Evolutionary conservation across 208 protist species (phyloP).

Genomic region (Hexamita inflata): DNA sequence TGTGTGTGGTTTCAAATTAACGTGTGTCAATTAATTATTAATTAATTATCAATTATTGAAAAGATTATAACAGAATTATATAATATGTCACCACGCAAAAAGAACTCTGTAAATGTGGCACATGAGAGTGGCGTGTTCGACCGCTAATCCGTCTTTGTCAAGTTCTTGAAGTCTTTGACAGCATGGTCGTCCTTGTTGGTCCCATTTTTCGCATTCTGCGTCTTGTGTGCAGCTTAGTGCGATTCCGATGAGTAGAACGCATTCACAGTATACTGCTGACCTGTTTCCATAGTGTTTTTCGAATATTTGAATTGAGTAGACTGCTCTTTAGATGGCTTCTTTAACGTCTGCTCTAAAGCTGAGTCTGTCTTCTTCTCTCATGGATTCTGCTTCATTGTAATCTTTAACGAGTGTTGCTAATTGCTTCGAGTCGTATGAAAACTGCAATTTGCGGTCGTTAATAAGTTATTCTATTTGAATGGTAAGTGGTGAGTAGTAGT

Average conservation of each 20-base stretch:
- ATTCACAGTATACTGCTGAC: background rate
- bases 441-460: background rate
- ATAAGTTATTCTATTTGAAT: background rate
- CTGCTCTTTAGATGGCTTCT: background rate
- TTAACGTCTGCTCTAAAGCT: slow-evolving; percentile 18
- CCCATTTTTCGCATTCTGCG: no score
- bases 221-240: background rate
- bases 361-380: slow-evolving; percentile 8
- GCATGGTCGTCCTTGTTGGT: no score
- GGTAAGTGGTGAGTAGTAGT: slow-evolving; percentile 9
- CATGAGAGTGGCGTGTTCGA: no score
- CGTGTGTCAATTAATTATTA: no score
- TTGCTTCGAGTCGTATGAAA: background rate
- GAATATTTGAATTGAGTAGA: background rate
- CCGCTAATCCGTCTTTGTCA: no score
- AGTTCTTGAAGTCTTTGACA: no score
- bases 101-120: no score
- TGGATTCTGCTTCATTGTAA: background rate
- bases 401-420: background rate
- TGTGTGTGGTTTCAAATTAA: no score
- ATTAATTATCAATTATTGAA: no score
- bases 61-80: no score
- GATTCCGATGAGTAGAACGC: background rate
- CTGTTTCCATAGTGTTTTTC: background rate
- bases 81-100: no score